These are phyloP conservation scores for Areca catechu DNA, from an alignment of 176 grass and related monocot genomes.

Conservation along the genomic window DNA sequence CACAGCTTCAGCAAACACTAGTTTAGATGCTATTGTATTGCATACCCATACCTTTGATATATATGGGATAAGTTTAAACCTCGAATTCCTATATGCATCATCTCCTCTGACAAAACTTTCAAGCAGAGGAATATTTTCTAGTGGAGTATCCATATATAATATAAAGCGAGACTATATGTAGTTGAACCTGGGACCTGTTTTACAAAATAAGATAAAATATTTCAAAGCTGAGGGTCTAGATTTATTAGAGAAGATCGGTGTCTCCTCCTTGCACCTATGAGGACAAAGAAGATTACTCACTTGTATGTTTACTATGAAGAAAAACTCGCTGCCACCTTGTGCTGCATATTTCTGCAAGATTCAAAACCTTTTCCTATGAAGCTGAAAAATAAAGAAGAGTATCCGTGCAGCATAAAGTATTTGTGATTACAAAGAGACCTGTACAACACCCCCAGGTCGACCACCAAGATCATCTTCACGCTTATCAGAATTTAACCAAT, in stretches of 20 bases:
- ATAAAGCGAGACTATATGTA: conserved; percentile 86
- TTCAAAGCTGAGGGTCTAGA: too few species aligned
- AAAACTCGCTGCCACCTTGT: conserved; percentile 73
- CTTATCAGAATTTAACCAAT: conserved; percentile 24
- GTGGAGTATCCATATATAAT: conserved; percentile 89
- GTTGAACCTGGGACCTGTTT: conserved; percentile 79
- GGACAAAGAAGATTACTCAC: conserved; percentile 23
- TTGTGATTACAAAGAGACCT: conserved; percentile 8
- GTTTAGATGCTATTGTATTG: not conserved
- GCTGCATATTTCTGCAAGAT: conserved; percentile 79
- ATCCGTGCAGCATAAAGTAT: not conserved
- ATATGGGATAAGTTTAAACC: conserved; percentile 99
- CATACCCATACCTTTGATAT: conserved; percentile 58
- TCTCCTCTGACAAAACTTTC: conserved; percentile 90
- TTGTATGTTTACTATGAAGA: conserved; percentile 98
- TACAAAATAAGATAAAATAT: not conserved
- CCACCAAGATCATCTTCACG: conserved; percentile 25
- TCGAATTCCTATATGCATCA: conserved; percentile 92
- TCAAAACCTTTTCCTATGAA: too few species aligned
- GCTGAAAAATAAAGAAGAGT: too few species aligned
- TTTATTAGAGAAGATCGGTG: too few species aligned
- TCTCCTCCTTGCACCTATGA: not conserved
- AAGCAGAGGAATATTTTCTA: conserved; percentile 80
- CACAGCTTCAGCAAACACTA: not conserved
- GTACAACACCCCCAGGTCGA: conserved; percentile 12